Conservation (phyloP, 2,329 filamentous ascomycete genomes). For the Malbranchea zuffiana region DNA sequence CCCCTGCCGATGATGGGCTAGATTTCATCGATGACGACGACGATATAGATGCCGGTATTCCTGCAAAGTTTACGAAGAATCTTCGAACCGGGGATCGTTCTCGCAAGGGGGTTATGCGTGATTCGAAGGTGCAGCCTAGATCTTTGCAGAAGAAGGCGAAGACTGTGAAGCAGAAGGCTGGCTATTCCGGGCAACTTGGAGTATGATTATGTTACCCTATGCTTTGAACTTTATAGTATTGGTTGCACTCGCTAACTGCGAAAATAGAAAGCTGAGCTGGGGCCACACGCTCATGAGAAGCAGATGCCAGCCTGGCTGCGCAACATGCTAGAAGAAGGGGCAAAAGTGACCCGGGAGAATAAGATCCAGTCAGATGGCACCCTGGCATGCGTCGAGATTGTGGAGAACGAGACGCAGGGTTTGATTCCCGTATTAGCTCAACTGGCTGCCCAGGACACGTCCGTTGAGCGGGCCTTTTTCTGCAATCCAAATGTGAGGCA, state of each 20-base stretch:
- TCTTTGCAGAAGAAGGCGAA: slow-evolving; percentile 15
- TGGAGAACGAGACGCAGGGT: slow-evolving; percentile 41
- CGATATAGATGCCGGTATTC: slow-evolving; percentile 15
- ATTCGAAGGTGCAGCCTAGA: slow-evolving; percentile 22
- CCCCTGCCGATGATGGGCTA: slow-evolving; percentile 4
- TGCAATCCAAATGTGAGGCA: slow-evolving; percentile 68
- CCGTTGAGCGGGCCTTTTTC: slow-evolving; percentile 61
- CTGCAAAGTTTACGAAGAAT: slow-evolving; percentile 15
- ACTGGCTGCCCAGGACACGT: slow-evolving; percentile 53
- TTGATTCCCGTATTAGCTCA: slow-evolving; percentile 53
- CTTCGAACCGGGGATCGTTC: slow-evolving; percentile 20
- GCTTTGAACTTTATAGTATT: background rate
- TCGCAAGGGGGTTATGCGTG: slow-evolving; percentile 24
- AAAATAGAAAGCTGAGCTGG: slow-evolving; percentile 49
- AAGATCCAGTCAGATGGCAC: slow-evolving; percentile 36
- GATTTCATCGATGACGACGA: slow-evolving; percentile 9
- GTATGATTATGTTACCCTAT: slow-evolving; percentile 4
- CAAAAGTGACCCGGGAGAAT: slow-evolving; percentile 46
- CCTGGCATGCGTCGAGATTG: slow-evolving; percentile 31
- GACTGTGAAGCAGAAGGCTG: background rate
- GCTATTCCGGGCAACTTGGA: background rate
- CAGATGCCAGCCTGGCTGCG: slow-evolving; percentile 63
- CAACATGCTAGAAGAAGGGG: slow-evolving; percentile 49
- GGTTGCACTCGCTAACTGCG: slow-evolving; percentile 1
- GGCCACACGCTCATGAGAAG: slow-evolving; percentile 60